Percentiles rank a stretch among this genome's conserved stretches.
Evolutionary conservation across 495 filamentous ascomycete species (phyloP).

Genomic region (Lepraria neglecta): DNA sequence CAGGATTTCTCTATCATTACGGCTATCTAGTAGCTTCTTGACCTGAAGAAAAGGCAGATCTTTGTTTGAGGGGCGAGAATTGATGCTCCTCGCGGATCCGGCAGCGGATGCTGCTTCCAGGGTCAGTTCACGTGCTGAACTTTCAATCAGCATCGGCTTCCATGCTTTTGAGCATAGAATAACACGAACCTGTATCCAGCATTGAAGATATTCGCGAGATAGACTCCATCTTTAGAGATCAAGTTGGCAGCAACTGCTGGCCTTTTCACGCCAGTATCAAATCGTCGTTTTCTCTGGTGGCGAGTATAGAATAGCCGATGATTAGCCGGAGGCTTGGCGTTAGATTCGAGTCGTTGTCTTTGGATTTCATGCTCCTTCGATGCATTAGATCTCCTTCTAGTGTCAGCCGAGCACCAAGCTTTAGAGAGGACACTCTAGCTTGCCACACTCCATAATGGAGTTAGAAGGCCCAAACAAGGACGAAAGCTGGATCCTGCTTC

Average conservation of each 20-base stretch:
- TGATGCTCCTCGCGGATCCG: conserved; percentile 40
- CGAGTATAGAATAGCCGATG: no score
- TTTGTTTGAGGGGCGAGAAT: conserved; percentile 39
- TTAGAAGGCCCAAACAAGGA: no score
- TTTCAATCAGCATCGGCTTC: conserved; percentile 25
- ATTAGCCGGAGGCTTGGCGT: no score
- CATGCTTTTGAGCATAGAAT: background rate
- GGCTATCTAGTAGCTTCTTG: conserved; percentile 89
- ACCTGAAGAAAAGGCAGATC: conserved; percentile 57
- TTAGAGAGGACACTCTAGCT: no score
- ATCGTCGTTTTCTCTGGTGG: no score
- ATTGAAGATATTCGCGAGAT: conserved; percentile 87
- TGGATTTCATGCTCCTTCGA: no score
- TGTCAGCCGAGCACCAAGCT: no score
- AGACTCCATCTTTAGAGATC: conserved; percentile 67
- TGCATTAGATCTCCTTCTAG: no score
- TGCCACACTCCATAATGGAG: no score
- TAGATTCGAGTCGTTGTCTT: no score
- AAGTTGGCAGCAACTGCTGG: background rate
- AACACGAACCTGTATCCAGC: conserved; percentile 74
- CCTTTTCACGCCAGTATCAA: background rate
- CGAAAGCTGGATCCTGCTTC: no score
- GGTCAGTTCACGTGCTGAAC: conserved; percentile 83
- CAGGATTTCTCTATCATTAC: conserved; percentile 85
- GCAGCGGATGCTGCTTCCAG: conserved; percentile 90